These are phyloP conservation scores for Globisporangium okanoganense DNA, from an alignment of 352 stramenopile species.

Conservation along the genomic window DNA sequence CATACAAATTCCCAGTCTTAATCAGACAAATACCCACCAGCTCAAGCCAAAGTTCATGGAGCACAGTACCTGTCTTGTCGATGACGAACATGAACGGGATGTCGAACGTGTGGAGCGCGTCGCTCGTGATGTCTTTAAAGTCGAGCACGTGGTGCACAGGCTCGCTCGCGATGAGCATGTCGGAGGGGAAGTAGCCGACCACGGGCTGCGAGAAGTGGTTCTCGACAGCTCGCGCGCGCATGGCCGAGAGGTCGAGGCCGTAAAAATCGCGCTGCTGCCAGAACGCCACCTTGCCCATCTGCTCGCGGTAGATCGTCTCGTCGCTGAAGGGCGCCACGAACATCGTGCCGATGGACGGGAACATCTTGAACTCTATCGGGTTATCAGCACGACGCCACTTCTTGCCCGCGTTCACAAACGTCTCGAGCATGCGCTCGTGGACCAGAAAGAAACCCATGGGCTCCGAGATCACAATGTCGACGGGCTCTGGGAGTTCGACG, in stretches of 20 bases:
- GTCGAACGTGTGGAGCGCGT: conserved; percentile 87
- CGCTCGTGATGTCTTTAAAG: conserved; percentile 69
- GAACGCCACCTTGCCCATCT: conserved; percentile 91
- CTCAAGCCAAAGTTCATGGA: not conserved
- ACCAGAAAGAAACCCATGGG: conserved; percentile 99
- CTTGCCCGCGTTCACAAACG: conserved; percentile 92
- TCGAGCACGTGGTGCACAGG: conserved; percentile 77
- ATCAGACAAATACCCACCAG: not conserved
- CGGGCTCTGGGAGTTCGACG: conserved; percentile 92
- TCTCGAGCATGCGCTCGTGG: conserved; percentile 99
- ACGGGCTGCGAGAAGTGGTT: conserved; percentile 97
- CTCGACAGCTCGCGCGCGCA: conserved; percentile 93
- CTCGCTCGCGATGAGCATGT: conserved; percentile 62
- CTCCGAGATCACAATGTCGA: conserved; percentile 99
- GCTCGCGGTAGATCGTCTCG: conserved; percentile 91
- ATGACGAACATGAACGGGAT: conserved; percentile 90
- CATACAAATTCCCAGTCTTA: not conserved
- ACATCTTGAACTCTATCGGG: conserved; percentile 86
- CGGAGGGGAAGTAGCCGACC: conserved; percentile 90
- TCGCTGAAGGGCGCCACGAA: conserved; percentile 95
- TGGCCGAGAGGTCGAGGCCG: conserved; percentile 92
- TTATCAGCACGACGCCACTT: conserved; percentile 90
- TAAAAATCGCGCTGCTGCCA: conserved; percentile 97
- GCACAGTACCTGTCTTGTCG: conserved; percentile 62
- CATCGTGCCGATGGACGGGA: conserved; percentile 97